These are phyloP conservation scores for Sphagnum fallax DNA, from an alignment of 228 moss, liverwort and hornwort species.

Conservation along the genomic window DNA sequence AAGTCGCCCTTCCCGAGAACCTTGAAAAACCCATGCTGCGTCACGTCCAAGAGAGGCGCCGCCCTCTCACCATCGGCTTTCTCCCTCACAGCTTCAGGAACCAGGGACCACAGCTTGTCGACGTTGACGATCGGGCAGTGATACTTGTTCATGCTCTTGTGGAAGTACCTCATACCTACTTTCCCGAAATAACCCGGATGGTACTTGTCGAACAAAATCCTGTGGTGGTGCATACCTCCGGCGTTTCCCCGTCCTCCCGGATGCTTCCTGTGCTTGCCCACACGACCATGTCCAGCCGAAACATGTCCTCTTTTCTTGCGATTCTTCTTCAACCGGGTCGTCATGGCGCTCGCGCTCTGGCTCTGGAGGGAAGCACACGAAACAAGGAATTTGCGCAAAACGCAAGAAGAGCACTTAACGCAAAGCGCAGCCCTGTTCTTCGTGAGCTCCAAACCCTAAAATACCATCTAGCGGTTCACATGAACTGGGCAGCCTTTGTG, in stretches of 20 bases:
- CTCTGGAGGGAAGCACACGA: too few relatives aligned
- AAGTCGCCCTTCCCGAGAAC: conserved; percentile 26
- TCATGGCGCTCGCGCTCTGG: conserved; percentile 12
- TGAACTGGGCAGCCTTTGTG: too few relatives aligned
- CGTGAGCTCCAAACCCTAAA: too few relatives aligned
- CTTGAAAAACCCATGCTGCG: conserved; percentile 21
- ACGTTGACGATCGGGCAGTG: conserved; percentile 66
- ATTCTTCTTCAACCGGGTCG: conserved; percentile 50
- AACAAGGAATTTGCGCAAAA: too few relatives aligned
- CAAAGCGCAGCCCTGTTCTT: too few relatives aligned
- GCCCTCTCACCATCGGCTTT: conserved; percentile 37
- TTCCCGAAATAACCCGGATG: conserved; percentile 85
- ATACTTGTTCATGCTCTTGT: conserved; percentile 74
- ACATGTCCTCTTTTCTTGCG: conserved; percentile 52
- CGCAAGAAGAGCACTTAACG: too few relatives aligned
- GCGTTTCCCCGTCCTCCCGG: conserved; percentile 56
- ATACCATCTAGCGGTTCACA: too few relatives aligned
- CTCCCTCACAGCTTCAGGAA: conserved; percentile 36
- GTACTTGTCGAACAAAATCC: conserved; percentile 70
- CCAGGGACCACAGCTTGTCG: conserved; percentile 74
- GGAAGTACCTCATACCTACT: conserved; percentile 76
- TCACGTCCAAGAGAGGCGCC: conserved; percentile 22
- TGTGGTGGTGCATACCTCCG: conserved; percentile 49
- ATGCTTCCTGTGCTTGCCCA: conserved; percentile 56
- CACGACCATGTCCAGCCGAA: conserved; percentile 38